A percentile compares a stretch with the other conserved stretches of the same genome.
These are phyloP conservation scores for Kuraishia borneana DNA, from an alignment of 805 yeast species.

Conservation along the genomic window DNA sequence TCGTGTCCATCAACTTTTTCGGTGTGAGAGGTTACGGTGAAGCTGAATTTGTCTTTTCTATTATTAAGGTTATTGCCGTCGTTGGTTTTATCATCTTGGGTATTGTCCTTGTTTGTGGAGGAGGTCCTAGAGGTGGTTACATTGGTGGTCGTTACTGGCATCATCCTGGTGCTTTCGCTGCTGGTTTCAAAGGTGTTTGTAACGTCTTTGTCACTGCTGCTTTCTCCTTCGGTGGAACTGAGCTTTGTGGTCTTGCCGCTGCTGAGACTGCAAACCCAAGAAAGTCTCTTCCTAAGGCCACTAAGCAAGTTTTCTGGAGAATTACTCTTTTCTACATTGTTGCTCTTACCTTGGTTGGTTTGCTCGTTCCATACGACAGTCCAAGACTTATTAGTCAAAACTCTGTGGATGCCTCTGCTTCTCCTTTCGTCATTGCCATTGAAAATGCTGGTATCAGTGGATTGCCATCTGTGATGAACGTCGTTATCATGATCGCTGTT, in stretches of 20 bases:
- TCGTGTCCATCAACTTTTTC: slow-evolving; percentile 41
- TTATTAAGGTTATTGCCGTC: slow-evolving; percentile 44
- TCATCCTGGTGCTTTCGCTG: slow-evolving; percentile 44
- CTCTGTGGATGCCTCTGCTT: slow-evolving; percentile 41
- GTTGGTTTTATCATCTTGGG: slow-evolving; percentile 47
- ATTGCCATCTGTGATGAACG: slow-evolving; percentile 65
- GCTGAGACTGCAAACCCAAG: slow-evolving; percentile 56
- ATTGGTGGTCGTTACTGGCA: slow-evolving; percentile 53
- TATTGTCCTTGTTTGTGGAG: slow-evolving; percentile 48
- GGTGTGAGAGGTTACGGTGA: slow-evolving; percentile 65
- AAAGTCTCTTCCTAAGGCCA: slow-evolving; percentile 50
- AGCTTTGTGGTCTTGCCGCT: slow-evolving; percentile 53
- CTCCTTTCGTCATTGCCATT: slow-evolving; percentile 71
- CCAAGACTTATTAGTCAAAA: slow-evolving; percentile 34
- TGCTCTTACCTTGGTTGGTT: slow-evolving; percentile 41
- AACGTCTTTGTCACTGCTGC: slow-evolving; percentile 54
- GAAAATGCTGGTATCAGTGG: slow-evolving; percentile 49
- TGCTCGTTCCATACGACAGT: slow-evolving; percentile 47
- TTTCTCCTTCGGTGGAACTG: slow-evolving; percentile 59
- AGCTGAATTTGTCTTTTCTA: slow-evolving; percentile 48
- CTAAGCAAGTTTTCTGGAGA: slow-evolving; percentile 58
- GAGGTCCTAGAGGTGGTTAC: slow-evolving; percentile 46
- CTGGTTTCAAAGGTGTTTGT: slow-evolving; percentile 52
- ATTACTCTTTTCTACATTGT: slow-evolving; percentile 46
- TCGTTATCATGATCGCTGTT: slow-evolving; percentile 61